A percentile compares a stretch with the other conserved stretches of the same genome.
phyloP scores from a whole-genome alignment of 345 rosid species.

The Murraya paniculata region DNA sequence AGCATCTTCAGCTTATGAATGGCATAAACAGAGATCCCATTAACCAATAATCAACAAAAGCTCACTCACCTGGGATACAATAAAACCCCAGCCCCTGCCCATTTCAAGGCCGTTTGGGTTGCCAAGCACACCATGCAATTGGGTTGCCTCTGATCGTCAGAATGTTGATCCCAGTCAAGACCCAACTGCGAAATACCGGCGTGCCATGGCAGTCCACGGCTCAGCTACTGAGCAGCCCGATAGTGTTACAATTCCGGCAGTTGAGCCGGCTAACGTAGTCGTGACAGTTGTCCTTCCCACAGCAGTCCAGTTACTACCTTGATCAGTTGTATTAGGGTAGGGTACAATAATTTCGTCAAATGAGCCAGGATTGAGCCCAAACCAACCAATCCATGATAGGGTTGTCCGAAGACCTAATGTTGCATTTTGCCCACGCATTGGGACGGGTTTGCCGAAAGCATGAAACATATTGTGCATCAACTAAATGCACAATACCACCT shows the following conservation, averaged over 20 bases:
- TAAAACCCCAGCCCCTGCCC: conserved; percentile 63
- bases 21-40: conserved; percentile 57
- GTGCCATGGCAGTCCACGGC: conserved; percentile 66
- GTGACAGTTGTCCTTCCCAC: conserved; percentile 50
- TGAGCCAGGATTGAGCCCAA: conserved; percentile 64
- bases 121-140: conserved; percentile 61
- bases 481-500: conserved; percentile 53
- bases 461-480: conserved; percentile 68
- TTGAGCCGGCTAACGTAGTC: conserved; percentile 53
- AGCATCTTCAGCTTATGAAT: conserved; percentile 43
- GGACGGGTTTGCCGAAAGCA: conserved; percentile 47
- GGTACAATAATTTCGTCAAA: conserved; percentile 46
- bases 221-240: conserved; percentile 61
- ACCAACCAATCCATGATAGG: conserved; percentile 65
- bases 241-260: conserved; percentile 46
- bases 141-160: conserved; percentile 46
- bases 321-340: conserved; percentile 44
- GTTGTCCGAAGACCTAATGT: conserved; percentile 55
- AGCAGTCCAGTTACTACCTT: conserved; percentile 61
- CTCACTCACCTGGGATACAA: conserved; percentile 48
- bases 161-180: conserved; percentile 51
- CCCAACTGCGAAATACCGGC: conserved; percentile 47
- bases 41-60: conserved; percentile 34
- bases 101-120: conserved; percentile 48
- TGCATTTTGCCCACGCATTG: conserved; percentile 63